These are phyloP conservation scores for Colletotrichum sp. DNA, from an alignment of 2,329 filamentous ascomycete genomes.

Conservation along the genomic window DNA sequence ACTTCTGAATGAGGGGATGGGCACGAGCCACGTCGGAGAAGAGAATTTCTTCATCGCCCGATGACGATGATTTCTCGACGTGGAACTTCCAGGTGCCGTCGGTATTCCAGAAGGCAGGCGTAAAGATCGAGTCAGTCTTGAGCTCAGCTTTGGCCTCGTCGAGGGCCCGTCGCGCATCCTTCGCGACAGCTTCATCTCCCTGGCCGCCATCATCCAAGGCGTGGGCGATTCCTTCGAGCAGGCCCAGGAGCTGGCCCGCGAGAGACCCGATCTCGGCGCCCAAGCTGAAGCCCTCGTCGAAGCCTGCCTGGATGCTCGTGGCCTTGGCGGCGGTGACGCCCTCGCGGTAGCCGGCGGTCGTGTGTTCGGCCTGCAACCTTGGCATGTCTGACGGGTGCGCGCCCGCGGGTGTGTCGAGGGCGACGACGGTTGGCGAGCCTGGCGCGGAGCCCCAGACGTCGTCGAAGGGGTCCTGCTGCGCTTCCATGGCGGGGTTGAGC, in stretches of 20 bases:
- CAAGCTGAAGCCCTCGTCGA: slow-evolving; percentile 88
- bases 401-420: neutral
- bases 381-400: slow-evolving; percentile 68
- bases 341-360: slow-evolving; percentile 89
- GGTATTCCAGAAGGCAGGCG: slow-evolving; percentile 66
- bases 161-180: slow-evolving; percentile 35
- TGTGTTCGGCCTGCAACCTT: slow-evolving; percentile 76
- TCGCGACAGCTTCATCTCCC: slow-evolving; percentile 24
- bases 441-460: slow-evolving; percentile 26
- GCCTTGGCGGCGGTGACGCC: slow-evolving; percentile 81
- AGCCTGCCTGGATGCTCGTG: slow-evolving; percentile 80
- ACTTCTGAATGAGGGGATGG: slow-evolving; percentile 72
- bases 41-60: slow-evolving; percentile 46
- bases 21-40: slow-evolving; percentile 68
- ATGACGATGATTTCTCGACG: slow-evolving; percentile 40
- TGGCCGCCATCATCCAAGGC: slow-evolving; percentile 40
- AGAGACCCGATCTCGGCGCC: slow-evolving; percentile 80
- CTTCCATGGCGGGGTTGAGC: neutral
- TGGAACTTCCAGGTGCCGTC: slow-evolving; percentile 76
- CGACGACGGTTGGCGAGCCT: slow-evolving; percentile 2
- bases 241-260: slow-evolving; percentile 77
- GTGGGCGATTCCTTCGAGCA: slow-evolving; percentile 73
- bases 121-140: slow-evolving; percentile 67
- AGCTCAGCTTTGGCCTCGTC: slow-evolving; percentile 63
- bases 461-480: slow-evolving; percentile 21